phyloP scores from a whole-genome alignment of 2,329 filamentous ascomycete genomes.

The Fusarium secorum region DNA sequence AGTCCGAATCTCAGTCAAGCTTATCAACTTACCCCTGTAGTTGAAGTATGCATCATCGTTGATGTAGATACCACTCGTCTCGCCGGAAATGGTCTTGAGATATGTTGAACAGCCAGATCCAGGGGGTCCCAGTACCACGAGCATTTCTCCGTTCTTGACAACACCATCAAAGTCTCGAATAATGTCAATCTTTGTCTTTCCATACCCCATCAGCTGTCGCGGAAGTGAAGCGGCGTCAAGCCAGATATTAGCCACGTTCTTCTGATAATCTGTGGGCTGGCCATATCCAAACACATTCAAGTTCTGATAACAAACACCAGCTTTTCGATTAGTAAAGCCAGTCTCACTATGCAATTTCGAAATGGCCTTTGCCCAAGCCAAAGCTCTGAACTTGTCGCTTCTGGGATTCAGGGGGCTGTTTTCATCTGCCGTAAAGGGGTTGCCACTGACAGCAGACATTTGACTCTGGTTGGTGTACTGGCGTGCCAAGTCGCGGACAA shows the following conservation, averaged over 20 bases:
- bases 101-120: slow-evolving; percentile 79
- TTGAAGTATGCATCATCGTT: slow-evolving; percentile 75
- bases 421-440: slow-evolving; percentile 44
- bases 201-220: slow-evolving; percentile 60
- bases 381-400: slow-evolving; percentile 30
- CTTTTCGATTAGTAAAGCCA: slow-evolving; percentile 36
- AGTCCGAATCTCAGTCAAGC: too few species aligned
- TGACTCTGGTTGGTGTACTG: slow-evolving; percentile 60
- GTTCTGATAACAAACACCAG: slow-evolving; percentile 69
- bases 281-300: slow-evolving; percentile 73
- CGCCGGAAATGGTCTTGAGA: slow-evolving; percentile 80
- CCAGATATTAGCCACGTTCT: slow-evolving; percentile 67
- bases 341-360: slow-evolving; percentile 25
- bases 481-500: slow-evolving; percentile 61
- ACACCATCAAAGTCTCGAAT: slow-evolving; percentile 70
- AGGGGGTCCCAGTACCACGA: slow-evolving; percentile 75
- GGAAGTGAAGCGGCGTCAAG: slow-evolving; percentile 54
- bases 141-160: slow-evolving; percentile 73
- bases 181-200: slow-evolving; percentile 68
- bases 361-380: slow-evolving; percentile 36
- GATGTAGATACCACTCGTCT: slow-evolving; percentile 78
- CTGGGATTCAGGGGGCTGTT: slow-evolving; percentile 58
- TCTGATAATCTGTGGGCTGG: slow-evolving; percentile 73
- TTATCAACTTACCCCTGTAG: slow-evolving; percentile 71
- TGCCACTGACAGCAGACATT: slow-evolving; percentile 50